phyloP scores from a whole-genome alignment of 1,139 yeast species.

The Suhomyces ambrosiae region DNA sequence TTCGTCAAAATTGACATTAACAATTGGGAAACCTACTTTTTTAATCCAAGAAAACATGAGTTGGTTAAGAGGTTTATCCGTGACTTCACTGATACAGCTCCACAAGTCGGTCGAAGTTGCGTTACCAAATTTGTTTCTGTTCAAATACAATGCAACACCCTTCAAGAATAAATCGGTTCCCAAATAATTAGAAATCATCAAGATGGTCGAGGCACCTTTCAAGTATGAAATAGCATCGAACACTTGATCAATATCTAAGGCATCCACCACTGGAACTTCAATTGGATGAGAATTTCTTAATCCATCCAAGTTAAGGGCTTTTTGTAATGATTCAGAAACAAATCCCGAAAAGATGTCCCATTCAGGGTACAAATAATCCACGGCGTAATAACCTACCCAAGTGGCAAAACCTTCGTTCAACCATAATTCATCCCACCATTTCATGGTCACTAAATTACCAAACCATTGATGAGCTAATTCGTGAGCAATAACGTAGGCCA shows the following conservation, averaged over 20 bases:
- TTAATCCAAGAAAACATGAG: conserved; percentile 85
- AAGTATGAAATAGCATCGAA: conserved; percentile 84
- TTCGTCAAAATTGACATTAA: conserved; percentile 56
- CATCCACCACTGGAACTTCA: conserved; percentile 79
- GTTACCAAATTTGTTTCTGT: conserved; percentile 70
- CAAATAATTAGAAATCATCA: conserved; percentile 70
- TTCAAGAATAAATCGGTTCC: conserved; percentile 66
- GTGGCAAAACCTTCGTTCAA: conserved; percentile 89
- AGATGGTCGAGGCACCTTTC: conserved; percentile 76
- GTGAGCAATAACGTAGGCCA: conserved; percentile 86
- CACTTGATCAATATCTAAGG: conserved; percentile 81
- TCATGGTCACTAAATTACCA: conserved; percentile 90
- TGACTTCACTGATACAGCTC: conserved; percentile 70
- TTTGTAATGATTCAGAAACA: conserved; percentile 68
- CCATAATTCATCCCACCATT: conserved; percentile 95
- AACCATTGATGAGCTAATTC: conserved; percentile 95
- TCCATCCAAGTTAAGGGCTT: conserved; percentile 70
- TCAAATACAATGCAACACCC: conserved; percentile 73
- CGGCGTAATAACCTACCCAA: conserved; percentile 83
- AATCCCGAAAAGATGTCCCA: conserved; percentile 85
- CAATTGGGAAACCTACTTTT: conserved; percentile 81
- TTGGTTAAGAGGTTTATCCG: conserved; percentile 70
- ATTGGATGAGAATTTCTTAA: conserved; percentile 81
- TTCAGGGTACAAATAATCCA: conserved; percentile 76
- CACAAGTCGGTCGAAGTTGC: conserved; percentile 81